Conservation (phyloP, 2,329 filamentous ascomycete genomes). For the Stenocarpella maydis region DNA sequence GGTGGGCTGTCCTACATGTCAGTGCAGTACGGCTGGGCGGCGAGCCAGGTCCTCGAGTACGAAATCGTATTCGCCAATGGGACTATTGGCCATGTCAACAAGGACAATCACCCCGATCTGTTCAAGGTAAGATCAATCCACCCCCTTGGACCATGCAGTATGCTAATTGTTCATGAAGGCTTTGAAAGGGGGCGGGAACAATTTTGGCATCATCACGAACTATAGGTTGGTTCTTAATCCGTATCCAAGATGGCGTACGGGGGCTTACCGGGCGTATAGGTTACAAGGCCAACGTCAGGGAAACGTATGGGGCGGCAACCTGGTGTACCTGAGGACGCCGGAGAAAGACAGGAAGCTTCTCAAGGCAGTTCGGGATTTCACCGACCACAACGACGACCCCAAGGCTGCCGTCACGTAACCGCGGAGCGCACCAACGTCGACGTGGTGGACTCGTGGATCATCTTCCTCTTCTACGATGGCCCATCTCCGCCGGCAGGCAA, state of each 20-base stretch:
- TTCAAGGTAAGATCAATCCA: slow-evolving; percentile 5
- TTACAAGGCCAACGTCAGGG: slow-evolving; percentile 8
- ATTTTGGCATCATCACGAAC: slow-evolving; percentile 1
- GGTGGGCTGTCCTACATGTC: slow-evolving; percentile 17
- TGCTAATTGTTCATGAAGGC: not conserved
- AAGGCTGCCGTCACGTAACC: slow-evolving; percentile 11
- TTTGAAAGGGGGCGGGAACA: slow-evolving; percentile 16
- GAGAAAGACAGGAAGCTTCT: slow-evolving; percentile 9
- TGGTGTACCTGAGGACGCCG: slow-evolving; percentile 10
- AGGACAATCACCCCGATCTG: not conserved
- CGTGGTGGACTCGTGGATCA: slow-evolving; percentile 13
- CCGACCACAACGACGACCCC: slow-evolving; percentile 3
- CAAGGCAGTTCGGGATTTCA: slow-evolving; percentile 11
- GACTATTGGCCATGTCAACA: not conserved
- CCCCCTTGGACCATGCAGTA: not conserved
- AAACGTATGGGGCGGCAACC: slow-evolving; percentile 20
- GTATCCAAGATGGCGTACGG: not conserved
- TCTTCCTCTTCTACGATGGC: slow-evolving; percentile 15
- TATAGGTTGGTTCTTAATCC: not conserved
- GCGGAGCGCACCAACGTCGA: slow-evolving; percentile 10
- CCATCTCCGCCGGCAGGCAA: slow-evolving; percentile 7
- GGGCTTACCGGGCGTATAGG: not conserved
- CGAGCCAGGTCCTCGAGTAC: slow-evolving; percentile 18
- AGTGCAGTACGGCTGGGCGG: slow-evolving; percentile 14
- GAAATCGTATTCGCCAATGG: slow-evolving; percentile 19